Evolutionary conservation across 139 green algal species (phyloP), one percentile per base, ranked within the genome.

Genomic region (Chlorella sp.): DNA sequence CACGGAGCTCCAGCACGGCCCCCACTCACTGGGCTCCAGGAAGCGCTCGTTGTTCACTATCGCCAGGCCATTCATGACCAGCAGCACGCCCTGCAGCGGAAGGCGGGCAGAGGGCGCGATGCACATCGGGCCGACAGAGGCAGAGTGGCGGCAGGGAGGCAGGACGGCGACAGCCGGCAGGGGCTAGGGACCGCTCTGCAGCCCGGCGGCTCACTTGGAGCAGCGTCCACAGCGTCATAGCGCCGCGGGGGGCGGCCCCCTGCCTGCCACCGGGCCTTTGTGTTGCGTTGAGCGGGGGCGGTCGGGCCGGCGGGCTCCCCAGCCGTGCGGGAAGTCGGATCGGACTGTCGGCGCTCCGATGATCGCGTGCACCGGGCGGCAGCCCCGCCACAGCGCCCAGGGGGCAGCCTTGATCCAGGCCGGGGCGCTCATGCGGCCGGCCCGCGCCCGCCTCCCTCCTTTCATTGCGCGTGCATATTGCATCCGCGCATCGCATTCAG

Each of bases 31-130:
- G 74, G 94, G 92, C 34, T 97, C 94, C 25, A 99, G 80, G 75
- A 98, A 98, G 0, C 96, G 88, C 4, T 98, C 93, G 64, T 98
- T 98, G 87, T 99, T 98, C 0, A 99, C 85, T 2, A 99, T 88
- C 0, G 95, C 95, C 1, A 97, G 86, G 3, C 92, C 94, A 71
- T 99, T 99, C 1, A 93, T 44, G 11, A 98, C 62, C 38, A 99
- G 83, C 25, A 99, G 80, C 0, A 91, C 83, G 0, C 90, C 94
- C 94, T 98, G 91, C 79, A 57, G 9, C 65, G 11, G 41, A 5
- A 47, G 55, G 32, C 38, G 30, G 72, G 0, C 44, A 25, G 9
- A 34, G 26, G 26, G 13, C 25, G 26, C 44, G 44, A 9, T 6
- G 64, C 1, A 23, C 28, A 11, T 41, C 69, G 38, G 36, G 32